Percentiles rank a stretch among this genome's conserved stretches.
Evolutionary conservation across 345 rosid species (phyloP).

Genomic region (Eucalyptus coolabah): DNA sequence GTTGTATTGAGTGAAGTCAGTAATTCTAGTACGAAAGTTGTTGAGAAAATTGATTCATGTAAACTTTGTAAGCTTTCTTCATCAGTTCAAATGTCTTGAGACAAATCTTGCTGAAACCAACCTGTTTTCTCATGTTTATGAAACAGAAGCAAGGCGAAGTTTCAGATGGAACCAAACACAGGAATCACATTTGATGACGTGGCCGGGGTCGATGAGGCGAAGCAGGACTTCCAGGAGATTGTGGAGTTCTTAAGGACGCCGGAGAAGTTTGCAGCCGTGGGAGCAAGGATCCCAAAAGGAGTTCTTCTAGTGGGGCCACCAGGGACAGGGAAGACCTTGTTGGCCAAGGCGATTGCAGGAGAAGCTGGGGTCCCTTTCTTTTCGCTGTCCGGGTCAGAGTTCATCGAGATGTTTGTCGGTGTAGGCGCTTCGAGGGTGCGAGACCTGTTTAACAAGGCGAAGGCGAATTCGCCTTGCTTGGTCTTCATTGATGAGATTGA

Average conservation of each 20-base stretch:
- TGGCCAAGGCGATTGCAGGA: slow-evolving; percentile 76
- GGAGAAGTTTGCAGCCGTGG: slow-evolving; percentile 55
- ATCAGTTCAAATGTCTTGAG: not conserved
- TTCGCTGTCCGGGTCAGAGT: slow-evolving; percentile 65
- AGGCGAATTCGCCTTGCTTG: slow-evolving; percentile 55
- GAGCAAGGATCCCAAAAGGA: slow-evolving; percentile 66
- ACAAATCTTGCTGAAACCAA: not conserved
- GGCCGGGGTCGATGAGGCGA: slow-evolving; percentile 87
- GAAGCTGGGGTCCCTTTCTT: slow-evolving; percentile 80
- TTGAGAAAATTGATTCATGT: not conserved
- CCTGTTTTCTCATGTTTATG: not conserved
- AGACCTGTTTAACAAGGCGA: slow-evolving; percentile 76
- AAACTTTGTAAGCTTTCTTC: not conserved
- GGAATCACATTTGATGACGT: slow-evolving; percentile 72
- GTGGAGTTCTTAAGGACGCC: slow-evolving; percentile 59
- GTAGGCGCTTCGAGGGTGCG: slow-evolving; percentile 70
- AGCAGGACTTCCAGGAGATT: slow-evolving; percentile 67
- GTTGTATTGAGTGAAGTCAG: not conserved
- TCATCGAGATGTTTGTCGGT: slow-evolving; percentile 78
- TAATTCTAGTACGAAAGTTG: not conserved
- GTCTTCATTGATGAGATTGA: slow-evolving; percentile 82
- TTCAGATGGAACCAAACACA: slow-evolving; percentile 74
- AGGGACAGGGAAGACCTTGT: slow-evolving; percentile 63
- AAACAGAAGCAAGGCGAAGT: slow-evolving; percentile 68
- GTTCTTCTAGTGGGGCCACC: slow-evolving; percentile 62